phyloP scores from a whole-genome alignment of 257 asterid genomes.

The Salvia splendens region DNA sequence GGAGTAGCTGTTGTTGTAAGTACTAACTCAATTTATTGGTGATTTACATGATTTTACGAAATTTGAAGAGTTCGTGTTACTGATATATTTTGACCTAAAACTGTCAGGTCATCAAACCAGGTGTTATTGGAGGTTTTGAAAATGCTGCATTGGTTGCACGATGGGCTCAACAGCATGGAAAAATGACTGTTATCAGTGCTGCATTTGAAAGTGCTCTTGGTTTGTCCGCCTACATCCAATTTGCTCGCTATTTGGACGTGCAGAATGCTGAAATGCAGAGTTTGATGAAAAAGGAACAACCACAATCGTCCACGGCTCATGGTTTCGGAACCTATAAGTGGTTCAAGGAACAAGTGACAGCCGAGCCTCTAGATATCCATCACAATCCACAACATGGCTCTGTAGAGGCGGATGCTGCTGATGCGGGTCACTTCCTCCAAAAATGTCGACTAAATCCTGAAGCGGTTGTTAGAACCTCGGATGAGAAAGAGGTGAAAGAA shows the following conservation, averaged over 20 bases:
- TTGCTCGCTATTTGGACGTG: constrained; percentile 71
- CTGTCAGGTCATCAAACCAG: constrained; percentile 86
- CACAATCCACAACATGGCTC: constrained; percentile 48
- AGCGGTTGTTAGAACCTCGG: constrained; percentile 49
- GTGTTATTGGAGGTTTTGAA: constrained; percentile 91
- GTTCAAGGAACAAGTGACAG: constrained; percentile 74
- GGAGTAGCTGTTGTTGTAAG: constrained; percentile 85
- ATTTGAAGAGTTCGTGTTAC: neutral
- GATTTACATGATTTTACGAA: neutral
- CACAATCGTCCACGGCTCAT: constrained; percentile 50
- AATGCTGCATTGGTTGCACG: constrained; percentile 74
- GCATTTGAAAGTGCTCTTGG: constrained; percentile 86
- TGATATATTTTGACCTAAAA: constrained; percentile 7
- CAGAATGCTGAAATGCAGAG: constrained; percentile 58
- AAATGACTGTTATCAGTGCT: constrained; percentile 81
- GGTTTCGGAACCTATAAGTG: constrained; percentile 96
- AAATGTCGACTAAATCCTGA: constrained; percentile 54
- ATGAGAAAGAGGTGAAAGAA: constrained; percentile 44
- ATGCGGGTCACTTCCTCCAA: constrained; percentile 68
- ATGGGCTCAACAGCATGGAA: constrained; percentile 93
- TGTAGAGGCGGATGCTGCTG: constrained; percentile 62
- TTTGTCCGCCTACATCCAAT: constrained; percentile 74
- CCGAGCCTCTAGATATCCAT: constrained; percentile 49
- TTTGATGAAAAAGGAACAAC: constrained; percentile 51
- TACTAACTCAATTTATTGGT: constrained; percentile 23